phyloP scores from a whole-genome alignment of 345 rosid genomes.

The Durio zibethinus region DNA sequence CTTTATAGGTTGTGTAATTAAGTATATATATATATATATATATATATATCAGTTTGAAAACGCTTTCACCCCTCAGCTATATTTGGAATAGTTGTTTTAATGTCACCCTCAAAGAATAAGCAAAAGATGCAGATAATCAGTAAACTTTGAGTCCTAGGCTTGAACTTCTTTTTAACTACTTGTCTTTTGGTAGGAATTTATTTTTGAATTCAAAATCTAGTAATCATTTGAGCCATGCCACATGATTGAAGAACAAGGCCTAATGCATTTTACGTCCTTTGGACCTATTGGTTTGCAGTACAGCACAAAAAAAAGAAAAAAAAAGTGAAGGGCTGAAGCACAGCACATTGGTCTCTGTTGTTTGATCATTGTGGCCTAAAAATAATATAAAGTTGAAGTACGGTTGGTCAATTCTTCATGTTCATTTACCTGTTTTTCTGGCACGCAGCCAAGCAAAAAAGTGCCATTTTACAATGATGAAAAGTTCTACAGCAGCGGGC shows the following conservation, averaged over 20 bases:
- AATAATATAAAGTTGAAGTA: slow-evolving; percentile 20
- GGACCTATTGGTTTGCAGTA: not conserved
- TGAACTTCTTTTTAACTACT: not conserved
- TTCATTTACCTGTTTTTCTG: not conserved
- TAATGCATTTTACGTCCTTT: not conserved
- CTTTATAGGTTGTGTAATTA: not conserved
- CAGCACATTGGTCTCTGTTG: not conserved
- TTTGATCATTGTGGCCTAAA: slow-evolving; percentile 7
- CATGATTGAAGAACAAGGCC: not conserved
- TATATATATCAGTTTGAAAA: not conserved
- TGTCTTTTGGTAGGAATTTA: not conserved
- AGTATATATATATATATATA: not conserved
- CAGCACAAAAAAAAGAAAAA: not conserved
- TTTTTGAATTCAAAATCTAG: slow-evolving; percentile 11
- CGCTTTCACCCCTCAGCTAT: not conserved
- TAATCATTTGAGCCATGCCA: not conserved
- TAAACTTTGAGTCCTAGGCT: too few relatives aligned
- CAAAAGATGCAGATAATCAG: not conserved
- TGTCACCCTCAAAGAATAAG: not conserved
- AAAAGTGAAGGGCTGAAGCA: not conserved
- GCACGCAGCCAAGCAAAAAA: not conserved
- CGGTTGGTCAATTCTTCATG: slow-evolving; percentile 3
- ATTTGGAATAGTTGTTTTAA: not conserved
- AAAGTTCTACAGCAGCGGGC: not conserved
- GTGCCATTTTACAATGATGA: slow-evolving; percentile 3